These are phyloP conservation scores for Fusarium abutilonis DNA, from an alignment of 2,329 filamentous ascomycete species.

Conservation along the genomic window DNA sequence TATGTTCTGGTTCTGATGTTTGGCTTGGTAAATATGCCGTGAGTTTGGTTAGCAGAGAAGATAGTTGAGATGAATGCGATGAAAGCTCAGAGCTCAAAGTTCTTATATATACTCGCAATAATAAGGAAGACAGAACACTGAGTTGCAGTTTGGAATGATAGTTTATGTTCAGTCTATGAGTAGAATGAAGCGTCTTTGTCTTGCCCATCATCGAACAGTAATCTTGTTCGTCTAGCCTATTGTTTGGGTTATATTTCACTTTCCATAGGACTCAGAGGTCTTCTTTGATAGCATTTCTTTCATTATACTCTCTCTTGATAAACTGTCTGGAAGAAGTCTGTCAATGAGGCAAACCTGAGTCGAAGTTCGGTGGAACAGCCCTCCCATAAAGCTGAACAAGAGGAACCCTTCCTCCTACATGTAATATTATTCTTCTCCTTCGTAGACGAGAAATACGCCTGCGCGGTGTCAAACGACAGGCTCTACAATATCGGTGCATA, in stretches of 20 bases:
- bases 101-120: neutral
- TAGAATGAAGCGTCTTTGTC: neutral
- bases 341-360: neutral
- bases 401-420: neutral
- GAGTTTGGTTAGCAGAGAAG: neutral
- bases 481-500: constrained; percentile 14
- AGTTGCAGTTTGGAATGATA: neutral
- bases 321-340: too few relatives aligned
- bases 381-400: neutral
- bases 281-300: too few relatives aligned
- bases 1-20: neutral
- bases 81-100: neutral
- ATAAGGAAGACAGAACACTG: neutral
- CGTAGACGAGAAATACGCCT: neutral
- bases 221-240: neutral
- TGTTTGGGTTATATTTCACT: neutral
- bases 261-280: too few relatives aligned
- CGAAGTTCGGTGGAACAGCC: neutral
- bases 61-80: neutral
- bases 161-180: neutral
- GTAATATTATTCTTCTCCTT: constrained; percentile 1
- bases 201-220: neutral
- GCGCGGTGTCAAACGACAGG: constrained; percentile 4
- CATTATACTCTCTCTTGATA: too few relatives aligned
- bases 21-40: neutral